phyloP scores from a whole-genome alignment of 2,329 filamentous ascomycete genomes.

The Exophiala phaeomuriformis region DNA sequence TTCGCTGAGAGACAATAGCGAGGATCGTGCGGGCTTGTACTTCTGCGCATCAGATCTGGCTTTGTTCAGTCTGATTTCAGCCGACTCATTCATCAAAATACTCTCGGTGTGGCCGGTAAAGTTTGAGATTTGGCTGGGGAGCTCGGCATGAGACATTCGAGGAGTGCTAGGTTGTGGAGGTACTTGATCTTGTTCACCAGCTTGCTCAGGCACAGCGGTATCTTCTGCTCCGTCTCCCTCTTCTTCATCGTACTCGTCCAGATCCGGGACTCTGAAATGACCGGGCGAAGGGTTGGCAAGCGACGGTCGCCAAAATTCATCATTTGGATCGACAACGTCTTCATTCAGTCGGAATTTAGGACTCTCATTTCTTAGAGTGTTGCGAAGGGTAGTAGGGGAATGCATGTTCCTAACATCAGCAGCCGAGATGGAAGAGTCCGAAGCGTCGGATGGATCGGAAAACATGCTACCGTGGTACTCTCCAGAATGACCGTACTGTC shows the following conservation, averaged over 20 bases:
- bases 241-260: conserved; percentile 78
- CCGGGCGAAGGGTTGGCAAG: conserved; percentile 20
- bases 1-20: conserved; percentile 18
- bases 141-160: conserved; percentile 22
- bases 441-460: conserved; percentile 9
- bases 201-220: conserved; percentile 90
- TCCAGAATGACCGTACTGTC: conserved; percentile 18
- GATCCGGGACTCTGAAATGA: conserved; percentile 40
- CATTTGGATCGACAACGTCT: conserved; percentile 15
- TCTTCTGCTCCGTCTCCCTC: conserved; percentile 51
- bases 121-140: conserved; percentile 9
- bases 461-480: conserved; percentile 22
- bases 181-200: conserved; percentile 99
- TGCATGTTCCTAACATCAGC: conserved; percentile 10
- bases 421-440: conserved; percentile 8
- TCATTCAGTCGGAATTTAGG: conserved; percentile 15
- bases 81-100: conserved; percentile 9
- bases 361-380: conserved; percentile 11
- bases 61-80: conserved; percentile 18
- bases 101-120: conserved; percentile 14
- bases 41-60: conserved; percentile 22
- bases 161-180: conserved; percentile 65
- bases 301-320: conserved; percentile 16
- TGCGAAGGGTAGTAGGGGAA: conserved; percentile 13
- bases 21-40: conserved; percentile 21